Evolutionary conservation across 169 alveolate species (phyloP).

Genomic region (Plasmodium coatneyi): DNA sequence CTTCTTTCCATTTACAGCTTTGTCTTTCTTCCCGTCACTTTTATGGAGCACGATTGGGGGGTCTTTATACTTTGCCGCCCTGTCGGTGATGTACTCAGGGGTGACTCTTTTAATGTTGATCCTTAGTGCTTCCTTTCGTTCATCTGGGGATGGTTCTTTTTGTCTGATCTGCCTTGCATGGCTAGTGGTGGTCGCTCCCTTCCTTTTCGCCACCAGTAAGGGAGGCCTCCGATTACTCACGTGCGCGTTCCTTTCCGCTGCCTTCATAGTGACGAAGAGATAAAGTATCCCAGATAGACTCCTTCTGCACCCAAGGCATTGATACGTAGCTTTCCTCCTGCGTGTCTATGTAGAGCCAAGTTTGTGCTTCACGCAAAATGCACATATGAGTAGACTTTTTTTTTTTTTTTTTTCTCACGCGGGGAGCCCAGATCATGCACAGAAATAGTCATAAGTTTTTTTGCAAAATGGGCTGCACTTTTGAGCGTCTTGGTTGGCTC

Average conservation of each 20-base stretch:
- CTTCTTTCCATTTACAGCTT: not conserved
- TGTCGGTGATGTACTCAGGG: not conserved
- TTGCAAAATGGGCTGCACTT: not conserved
- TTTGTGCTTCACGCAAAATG: not conserved
- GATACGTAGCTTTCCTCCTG: not conserved
- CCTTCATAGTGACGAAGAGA: conserved; percentile 9
- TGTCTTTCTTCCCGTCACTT: not conserved
- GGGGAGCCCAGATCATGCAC: not conserved
- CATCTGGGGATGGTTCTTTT: not conserved
- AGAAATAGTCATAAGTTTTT: not conserved
- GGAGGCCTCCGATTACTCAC: not conserved
- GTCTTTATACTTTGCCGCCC: not conserved
- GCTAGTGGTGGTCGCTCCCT: not conserved
- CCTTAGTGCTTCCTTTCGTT: not conserved
- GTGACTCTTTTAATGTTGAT: not conserved
- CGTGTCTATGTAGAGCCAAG: not conserved
- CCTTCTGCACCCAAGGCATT: not conserved
- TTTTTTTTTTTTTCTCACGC: not conserved
- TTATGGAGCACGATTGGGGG: not conserved
- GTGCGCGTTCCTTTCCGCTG: not conserved
- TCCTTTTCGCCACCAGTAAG: conserved; percentile 4
- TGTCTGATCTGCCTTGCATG: not conserved
- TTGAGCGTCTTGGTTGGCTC: not conserved
- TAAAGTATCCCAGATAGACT: not conserved
- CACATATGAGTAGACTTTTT: not conserved